Evolutionary conservation across 2,329 filamentous ascomycete genomes (phyloP), one percentile per base, ranked within the genome.

Genomic region (Verticillium dahliae): DNA sequence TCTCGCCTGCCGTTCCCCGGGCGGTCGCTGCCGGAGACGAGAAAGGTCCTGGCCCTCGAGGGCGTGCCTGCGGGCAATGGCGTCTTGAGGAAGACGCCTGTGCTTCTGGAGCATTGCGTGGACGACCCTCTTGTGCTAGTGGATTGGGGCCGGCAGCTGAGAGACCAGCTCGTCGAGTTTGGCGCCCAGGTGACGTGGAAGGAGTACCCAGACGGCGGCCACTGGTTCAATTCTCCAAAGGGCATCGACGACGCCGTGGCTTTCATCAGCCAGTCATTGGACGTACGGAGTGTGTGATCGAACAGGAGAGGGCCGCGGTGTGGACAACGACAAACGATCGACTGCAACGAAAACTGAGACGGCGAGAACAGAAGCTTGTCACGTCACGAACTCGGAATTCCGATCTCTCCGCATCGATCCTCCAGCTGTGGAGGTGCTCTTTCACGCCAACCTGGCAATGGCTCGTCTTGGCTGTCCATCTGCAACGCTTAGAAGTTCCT

Each of bases 61-160:
- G 65, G 62, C 18, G 65, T 57, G 0, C 65, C 70, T 0, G 65
- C 50, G 6, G 66, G 72, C 50, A 65, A 74, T 57, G 65, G 68
- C 10, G 68, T 76, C 1, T n/a, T 80, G n/a, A 65, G 67, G 27
- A 71, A 73, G 13, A 81, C 78, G 57, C 80, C 78, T 0, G 66
- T 78, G 6, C 69, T 82, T 58, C 67, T 82, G 2, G 73, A 79
- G 58, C 80, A 82, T 63, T 80, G 77, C 58, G 63, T 66, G 1
- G 75, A 82, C 56, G 80, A 82, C 62, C 72, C 74, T 1, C 63
- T 78, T 6, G 75, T 81, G 0, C 65, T 72, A 61, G 65, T 80
- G 1, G 64, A 69, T 15, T 69, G 73, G 6, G 80, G 79, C 0
- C 66, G 72, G 9, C 60, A 67, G 5, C 59, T 80, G 58, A 65